A percentile compares a stretch with the other conserved stretches of the same genome.
These are phyloP conservation scores for Cicer cuneatum DNA, from an alignment of 306 rosid species.

Conservation along the genomic window DNA sequence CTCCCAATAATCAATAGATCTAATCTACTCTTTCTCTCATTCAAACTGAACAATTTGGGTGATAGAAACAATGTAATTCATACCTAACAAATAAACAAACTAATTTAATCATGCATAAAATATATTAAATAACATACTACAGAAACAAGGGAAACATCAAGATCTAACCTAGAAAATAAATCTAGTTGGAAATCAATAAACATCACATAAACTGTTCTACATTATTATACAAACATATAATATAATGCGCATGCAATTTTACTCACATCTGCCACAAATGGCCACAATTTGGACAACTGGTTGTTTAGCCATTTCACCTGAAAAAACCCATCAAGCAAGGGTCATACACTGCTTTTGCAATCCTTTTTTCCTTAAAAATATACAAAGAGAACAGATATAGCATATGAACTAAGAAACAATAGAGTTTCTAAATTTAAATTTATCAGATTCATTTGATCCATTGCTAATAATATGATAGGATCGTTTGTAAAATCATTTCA, in stretches of 20 bases:
- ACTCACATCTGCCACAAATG: slow-evolving; percentile 91
- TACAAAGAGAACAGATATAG: slow-evolving; percentile 23
- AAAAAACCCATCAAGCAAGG: slow-evolving; percentile 45
- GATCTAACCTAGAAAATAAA: slow-evolving; percentile 29
- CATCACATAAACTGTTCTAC: slow-evolving; percentile 24
- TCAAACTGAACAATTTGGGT: slow-evolving; percentile 31
- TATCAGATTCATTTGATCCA: slow-evolving; percentile 29
- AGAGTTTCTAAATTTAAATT: slow-evolving; percentile 6
- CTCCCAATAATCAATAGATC: slow-evolving; percentile 27
- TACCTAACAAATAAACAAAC: slow-evolving; percentile 14
- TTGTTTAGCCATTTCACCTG: slow-evolving; percentile 99
- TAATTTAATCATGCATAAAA: slow-evolving; percentile 9
- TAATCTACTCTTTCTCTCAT: slow-evolving; percentile 15
- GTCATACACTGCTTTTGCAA: not conserved
- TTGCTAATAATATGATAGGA: slow-evolving; percentile 33
- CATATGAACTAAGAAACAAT: slow-evolving; percentile 27
- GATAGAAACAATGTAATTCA: slow-evolving; percentile 18
- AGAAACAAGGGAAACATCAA: slow-evolving; percentile 30
- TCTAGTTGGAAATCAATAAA: slow-evolving; percentile 15
- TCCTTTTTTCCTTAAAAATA: slow-evolving; percentile 1
- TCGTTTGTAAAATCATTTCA: not conserved
- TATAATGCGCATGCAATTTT: not conserved
- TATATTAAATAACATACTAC: slow-evolving; percentile 29
- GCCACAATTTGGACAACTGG: slow-evolving; percentile 88
- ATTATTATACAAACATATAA: slow-evolving; percentile 35